Conservation (phyloP, 2,329 filamentous ascomycete genomes). For the Magnaporthiopsis incrustans region DNA sequence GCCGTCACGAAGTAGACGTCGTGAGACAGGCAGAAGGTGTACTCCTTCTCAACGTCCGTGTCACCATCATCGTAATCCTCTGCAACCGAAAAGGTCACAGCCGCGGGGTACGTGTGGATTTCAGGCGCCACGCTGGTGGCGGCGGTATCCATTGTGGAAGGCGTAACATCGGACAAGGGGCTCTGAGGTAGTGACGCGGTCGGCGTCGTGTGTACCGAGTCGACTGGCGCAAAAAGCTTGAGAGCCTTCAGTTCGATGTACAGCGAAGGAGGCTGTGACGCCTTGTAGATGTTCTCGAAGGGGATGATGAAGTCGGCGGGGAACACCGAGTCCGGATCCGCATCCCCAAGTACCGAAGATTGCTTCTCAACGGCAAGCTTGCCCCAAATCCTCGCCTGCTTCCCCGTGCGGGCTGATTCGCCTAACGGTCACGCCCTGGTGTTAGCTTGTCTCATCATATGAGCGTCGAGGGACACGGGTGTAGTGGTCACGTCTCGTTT, state of each 20-base stretch:
- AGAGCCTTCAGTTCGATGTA: conserved; percentile 44
- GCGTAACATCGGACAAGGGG: conserved; percentile 16
- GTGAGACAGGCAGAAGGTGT: conserved; percentile 40
- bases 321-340: conserved; percentile 43
- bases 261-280: conserved; percentile 30
- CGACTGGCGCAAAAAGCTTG: conserved; percentile 35
- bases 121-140: conserved; percentile 14
- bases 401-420: conserved; percentile 27
- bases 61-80: conserved; percentile 17
- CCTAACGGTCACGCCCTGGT: background rate
- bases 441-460: conserved; percentile 11
- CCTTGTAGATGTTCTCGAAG: conserved; percentile 45
- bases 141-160: conserved; percentile 19
- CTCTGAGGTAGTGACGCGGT: conserved; percentile 24
- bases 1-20: conserved; percentile 60
- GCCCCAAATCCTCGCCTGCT: conserved; percentile 52
- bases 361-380: conserved; percentile 52
- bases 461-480: conserved; percentile 2
- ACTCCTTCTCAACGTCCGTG: conserved; percentile 27
- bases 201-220: conserved; percentile 37
- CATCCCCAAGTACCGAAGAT: conserved; percentile 51
- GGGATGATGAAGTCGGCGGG: conserved; percentile 57
- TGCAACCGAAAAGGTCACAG: conserved; percentile 31
- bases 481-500: conserved; percentile 5
- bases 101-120: conserved; percentile 31